A percentile compares a stretch with the other conserved stretches of the same genome.
Evolutionary conservation across 257 asterid genomes (phyloP).

Genomic region (Solanum etuberosum): DNA sequence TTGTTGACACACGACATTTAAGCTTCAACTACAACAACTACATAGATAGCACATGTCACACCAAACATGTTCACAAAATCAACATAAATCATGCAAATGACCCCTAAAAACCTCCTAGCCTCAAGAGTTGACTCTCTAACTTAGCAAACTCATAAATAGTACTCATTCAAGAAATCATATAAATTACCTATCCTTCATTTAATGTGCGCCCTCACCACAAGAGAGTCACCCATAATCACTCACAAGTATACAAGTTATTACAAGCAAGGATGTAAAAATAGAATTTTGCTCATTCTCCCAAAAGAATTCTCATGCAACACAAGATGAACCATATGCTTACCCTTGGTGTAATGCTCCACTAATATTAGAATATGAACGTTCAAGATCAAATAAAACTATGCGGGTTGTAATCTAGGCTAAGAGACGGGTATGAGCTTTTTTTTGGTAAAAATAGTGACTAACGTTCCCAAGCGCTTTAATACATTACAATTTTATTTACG

Average conservation of each 20-base stretch:
- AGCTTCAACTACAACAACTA: background rate
- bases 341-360: background rate
- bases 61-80: background rate
- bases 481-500: no score
- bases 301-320: background rate
- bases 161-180: background rate
- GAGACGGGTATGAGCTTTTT: no score
- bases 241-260: background rate
- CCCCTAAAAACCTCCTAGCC: background rate
- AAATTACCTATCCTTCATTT: background rate
- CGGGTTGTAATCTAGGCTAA: no score
- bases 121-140: background rate
- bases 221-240: background rate
- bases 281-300: background rate
- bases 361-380: no score
- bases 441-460: no score
- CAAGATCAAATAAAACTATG: no score
- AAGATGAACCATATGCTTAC: background rate
- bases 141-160: background rate
- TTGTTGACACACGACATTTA: no score
- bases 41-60: background rate
- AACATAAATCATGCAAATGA: background rate
- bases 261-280: background rate
- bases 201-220: background rate
- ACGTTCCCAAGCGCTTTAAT: no score